phyloP scores from a whole-genome alignment of 108 stramenopile species.

The Cyclotella baltica region DNA sequence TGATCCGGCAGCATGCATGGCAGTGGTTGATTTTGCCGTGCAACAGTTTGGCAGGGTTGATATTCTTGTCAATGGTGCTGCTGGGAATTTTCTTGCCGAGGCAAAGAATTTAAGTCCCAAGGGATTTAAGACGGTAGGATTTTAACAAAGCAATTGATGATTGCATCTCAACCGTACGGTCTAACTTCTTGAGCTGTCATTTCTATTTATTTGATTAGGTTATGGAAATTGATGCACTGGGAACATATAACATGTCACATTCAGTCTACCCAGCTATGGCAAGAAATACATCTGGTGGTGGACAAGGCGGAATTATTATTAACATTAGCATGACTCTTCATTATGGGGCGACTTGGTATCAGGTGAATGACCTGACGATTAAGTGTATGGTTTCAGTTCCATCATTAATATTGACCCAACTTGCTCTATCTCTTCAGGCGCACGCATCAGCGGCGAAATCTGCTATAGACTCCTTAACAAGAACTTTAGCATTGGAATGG shows the following conservation, averaged over 20 bases:
- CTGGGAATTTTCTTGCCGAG: conserved; percentile 92
- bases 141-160: not conserved
- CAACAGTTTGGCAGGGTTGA: conserved; percentile 72
- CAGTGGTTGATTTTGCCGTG: conserved; percentile 64
- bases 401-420: not conserved
- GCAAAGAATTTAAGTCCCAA: conserved; percentile 87
- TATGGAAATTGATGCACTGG: conserved; percentile 93
- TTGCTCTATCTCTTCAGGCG: conserved; percentile 24
- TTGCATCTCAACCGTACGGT: not conserved
- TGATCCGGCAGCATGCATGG: conserved; percentile 64
- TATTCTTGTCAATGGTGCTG: conserved; percentile 91
- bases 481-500: conserved; percentile 94
- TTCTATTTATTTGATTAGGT: not conserved
- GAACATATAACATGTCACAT: conserved; percentile 92
- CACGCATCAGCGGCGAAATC: conserved; percentile 94
- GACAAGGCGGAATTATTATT: conserved; percentile 69
- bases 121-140: conserved; percentile 85
- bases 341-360: conserved; percentile 92
- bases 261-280: conserved; percentile 79
- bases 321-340: conserved; percentile 94
- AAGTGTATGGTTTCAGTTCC: not conserved
- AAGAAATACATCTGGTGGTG: conserved; percentile 21
- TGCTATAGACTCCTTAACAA: conserved; percentile 91
- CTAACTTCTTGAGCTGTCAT: too few relatives aligned
- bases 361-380: conserved; percentile 27